Base-by-base conservation (phyloP, 2,329 filamentous ascomycete species). In the Colletotrichum zoysiae region DNA sequence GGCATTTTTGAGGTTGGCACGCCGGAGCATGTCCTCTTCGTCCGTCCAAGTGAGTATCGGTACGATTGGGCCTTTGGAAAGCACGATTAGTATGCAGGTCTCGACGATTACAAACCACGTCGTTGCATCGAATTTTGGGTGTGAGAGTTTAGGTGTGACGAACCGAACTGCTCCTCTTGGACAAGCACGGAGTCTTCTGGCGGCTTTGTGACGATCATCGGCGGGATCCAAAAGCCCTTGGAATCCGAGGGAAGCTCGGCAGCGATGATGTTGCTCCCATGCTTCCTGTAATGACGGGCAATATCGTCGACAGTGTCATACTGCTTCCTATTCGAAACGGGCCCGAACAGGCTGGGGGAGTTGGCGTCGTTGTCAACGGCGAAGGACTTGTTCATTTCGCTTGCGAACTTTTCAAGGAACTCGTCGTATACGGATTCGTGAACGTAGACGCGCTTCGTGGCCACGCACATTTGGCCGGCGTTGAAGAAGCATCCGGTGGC, bases 241-340 rank as follows among this genome's bases (percentile, higher is more conserved):
- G 62, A 59, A 8, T 79, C 79, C 5, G 78, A 2, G 1, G 51
- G 38, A 35, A 55, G 50, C 0, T 66, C 64, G 1, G 63, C 51
- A 3, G 65, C 66, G 0, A 84, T 85, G 18, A 86, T 79, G 38
- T 85, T 81, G 26, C 84, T 65, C 20, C 71, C 67, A 1, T 67
- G 73, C 23, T 56, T 64, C 30, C 50, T 59, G n/a, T 59, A 67
- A 35, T 74, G 71, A 1, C 72, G 61, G 80, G 63, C 87, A 84
- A 89, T 83, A 2, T 83, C 79, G 73, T 87, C 85, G 60, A 88
- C 86, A 23, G 84, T 83, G 18, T 90, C 86, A 76, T 85, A 92
- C 78, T 93, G 91, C 85, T 88, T 86, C 74, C 84, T 80, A 78
- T 93, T 93, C 67, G 90, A 89, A 2, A 92, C 79, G 0, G 91